Percentiles rank a stretch among this genome's conserved stretches.
Evolutionary conservation across 768 basidiomycete genomes (phyloP).

Genomic region (Mycena epipterygia): DNA sequence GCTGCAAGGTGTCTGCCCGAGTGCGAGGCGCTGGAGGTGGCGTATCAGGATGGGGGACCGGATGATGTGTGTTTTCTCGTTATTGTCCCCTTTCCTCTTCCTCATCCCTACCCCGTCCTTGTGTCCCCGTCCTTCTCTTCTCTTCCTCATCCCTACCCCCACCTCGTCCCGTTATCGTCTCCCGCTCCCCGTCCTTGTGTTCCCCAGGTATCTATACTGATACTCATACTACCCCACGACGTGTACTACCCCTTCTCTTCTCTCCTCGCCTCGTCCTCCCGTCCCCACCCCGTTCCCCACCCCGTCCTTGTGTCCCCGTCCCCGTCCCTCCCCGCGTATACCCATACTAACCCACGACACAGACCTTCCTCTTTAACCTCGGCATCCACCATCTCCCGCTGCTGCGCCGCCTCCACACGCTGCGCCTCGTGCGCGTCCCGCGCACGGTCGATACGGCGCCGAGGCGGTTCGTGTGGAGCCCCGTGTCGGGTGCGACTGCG

Average conservation of each 20-base stretch:
- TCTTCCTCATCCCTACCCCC: no score
- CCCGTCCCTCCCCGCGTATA: no score
- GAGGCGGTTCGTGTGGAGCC: constrained; percentile 8
- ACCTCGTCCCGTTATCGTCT: no score
- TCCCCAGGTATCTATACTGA: no score
- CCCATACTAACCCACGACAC: not conserved
- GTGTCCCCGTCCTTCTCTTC: no score
- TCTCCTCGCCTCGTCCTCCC: no score
- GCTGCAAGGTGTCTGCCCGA: constrained; percentile 23
- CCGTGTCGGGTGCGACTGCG: not conserved
- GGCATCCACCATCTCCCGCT: constrained; percentile 30
- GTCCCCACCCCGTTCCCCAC: no score
- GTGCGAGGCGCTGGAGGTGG: constrained; percentile 21
- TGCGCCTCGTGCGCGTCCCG: constrained; percentile 11
- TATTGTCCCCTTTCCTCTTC: not conserved
- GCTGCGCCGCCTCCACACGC: constrained; percentile 15
- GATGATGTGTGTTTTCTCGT: constrained; percentile 6
- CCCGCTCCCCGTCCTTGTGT: no score
- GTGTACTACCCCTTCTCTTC: no score
- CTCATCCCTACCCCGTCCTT: no score
- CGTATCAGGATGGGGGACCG: constrained; percentile 13
- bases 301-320: no score
- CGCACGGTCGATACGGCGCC: not conserved
- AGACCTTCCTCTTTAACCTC: constrained; percentile 22
- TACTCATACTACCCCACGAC: no score